Conservation (phyloP, 257 asterid species). For the Lycium ferocissimum region DNA sequence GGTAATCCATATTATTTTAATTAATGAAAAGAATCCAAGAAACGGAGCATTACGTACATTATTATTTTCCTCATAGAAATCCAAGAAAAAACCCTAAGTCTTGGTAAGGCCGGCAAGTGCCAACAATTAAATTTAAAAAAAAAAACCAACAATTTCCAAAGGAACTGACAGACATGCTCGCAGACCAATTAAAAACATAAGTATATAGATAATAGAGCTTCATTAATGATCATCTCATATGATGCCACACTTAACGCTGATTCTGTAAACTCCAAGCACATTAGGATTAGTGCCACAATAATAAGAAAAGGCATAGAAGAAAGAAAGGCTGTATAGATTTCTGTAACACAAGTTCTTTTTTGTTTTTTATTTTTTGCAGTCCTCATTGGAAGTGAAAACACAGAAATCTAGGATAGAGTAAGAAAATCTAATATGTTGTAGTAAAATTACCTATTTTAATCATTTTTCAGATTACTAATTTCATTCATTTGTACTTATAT, state of each 20-base stretch:
- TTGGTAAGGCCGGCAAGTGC: too few species aligned
- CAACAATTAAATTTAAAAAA: neutral
- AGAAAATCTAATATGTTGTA: neutral
- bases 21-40: too few species aligned
- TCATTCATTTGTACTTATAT: neutral
- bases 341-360: neutral
- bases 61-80: too few species aligned
- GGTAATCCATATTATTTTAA: too few species aligned
- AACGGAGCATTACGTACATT: too few species aligned
- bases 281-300: slow-evolving; percentile 33
- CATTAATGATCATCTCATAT: slow-evolving; percentile 46
- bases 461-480: neutral
- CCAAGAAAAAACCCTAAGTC: too few species aligned
- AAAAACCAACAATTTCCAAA: neutral
- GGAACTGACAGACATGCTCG: slow-evolving; percentile 63
- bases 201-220: slow-evolving; percentile 21
- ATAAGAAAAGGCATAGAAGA: neutral
- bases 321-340: neutral
- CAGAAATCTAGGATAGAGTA: neutral
- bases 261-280: slow-evolving; percentile 40
- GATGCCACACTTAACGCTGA: slow-evolving; percentile 31
- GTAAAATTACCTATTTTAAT: neutral
- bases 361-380: neutral
- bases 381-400: neutral
- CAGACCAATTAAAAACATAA: slow-evolving; percentile 47